Conservation (phyloP, 257 asterid species). For the Salvia hispanica region DNA sequence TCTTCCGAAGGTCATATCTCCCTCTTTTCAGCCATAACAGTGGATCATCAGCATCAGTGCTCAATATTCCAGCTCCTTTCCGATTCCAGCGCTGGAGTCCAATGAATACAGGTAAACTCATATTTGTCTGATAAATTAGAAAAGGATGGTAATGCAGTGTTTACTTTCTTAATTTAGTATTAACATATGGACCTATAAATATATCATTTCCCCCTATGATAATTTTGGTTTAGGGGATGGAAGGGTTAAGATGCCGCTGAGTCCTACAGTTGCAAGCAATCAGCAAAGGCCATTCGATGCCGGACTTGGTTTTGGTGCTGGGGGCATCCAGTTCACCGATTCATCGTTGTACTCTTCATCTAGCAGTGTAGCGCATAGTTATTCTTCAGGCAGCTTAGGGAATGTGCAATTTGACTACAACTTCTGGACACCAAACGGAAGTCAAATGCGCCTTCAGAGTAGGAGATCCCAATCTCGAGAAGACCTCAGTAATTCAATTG, state of each 20-base stretch:
- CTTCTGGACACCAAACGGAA: slow-evolving; percentile 67
- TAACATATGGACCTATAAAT: background rate
- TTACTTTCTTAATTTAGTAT: slow-evolving; percentile 12
- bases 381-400: slow-evolving; percentile 84
- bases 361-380: slow-evolving; percentile 77
- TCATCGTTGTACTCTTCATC: slow-evolving; percentile 71
- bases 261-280: slow-evolving; percentile 71
- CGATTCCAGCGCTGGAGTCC: slow-evolving; percentile 92
- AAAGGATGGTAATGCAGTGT: slow-evolving; percentile 4
- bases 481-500: slow-evolving; percentile 69
- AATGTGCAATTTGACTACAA: slow-evolving; percentile 68
- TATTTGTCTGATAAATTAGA: background rate
- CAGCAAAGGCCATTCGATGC: slow-evolving; percentile 60
- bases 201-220: background rate
- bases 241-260: slow-evolving; percentile 79
- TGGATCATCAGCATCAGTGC: slow-evolving; percentile 59
- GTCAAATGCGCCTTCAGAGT: slow-evolving; percentile 78
- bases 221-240: slow-evolving; percentile 65
- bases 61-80: slow-evolving; percentile 70
- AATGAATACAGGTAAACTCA: slow-evolving; percentile 58
- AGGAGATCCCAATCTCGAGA: slow-evolving; percentile 92
- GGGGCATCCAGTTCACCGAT: slow-evolving; percentile 57
- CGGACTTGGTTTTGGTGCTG: slow-evolving; percentile 48
- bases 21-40: slow-evolving; percentile 69
- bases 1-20: slow-evolving; percentile 60